These are phyloP conservation scores for Melanopsichium pennsylvanicum DNA, from an alignment of 1,284 basidiomycete species.

Conservation along the genomic window DNA sequence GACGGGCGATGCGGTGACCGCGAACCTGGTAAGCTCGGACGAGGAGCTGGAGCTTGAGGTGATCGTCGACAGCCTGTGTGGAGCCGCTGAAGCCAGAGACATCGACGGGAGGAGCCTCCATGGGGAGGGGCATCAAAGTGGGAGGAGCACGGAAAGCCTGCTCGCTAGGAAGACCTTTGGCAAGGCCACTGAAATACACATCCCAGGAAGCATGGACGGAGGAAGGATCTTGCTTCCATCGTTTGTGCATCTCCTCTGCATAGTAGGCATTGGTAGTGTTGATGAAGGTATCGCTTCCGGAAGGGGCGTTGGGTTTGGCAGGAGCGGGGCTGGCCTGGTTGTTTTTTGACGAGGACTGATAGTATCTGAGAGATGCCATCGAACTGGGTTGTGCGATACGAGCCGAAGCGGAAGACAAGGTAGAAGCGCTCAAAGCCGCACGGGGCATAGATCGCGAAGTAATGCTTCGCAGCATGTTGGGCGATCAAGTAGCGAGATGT, in stretches of 20 bases:
- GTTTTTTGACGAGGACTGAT: constrained; percentile 41
- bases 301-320: constrained; percentile 51
- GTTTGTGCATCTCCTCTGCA: constrained; percentile 77
- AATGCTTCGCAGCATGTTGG: constrained; percentile 49
- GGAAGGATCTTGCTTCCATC: constrained; percentile 73
- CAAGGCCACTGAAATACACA: constrained; percentile 91
- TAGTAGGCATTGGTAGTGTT: constrained; percentile 89
- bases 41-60: constrained; percentile 74
- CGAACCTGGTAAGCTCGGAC: constrained; percentile 97
- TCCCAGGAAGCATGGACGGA: constrained; percentile 95
- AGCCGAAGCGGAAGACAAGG: constrained; percentile 37
- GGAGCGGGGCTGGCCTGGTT: constrained; percentile 45
- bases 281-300: constrained; percentile 56
- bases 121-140: constrained; percentile 72
- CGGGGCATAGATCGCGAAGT: constrained; percentile 41
- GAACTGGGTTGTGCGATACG: constrained; percentile 27
- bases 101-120: constrained; percentile 81
- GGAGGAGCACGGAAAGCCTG: constrained; percentile 89
- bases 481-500: not conserved
- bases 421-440: constrained; percentile 35
- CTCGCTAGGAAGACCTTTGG: constrained; percentile 82
- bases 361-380: constrained; percentile 22
- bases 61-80: constrained; percentile 81
- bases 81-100: constrained; percentile 71
- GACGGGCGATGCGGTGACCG: constrained; percentile 92